Base-by-base conservation (phyloP, 2,329 filamentous ascomycete species). In the Fusarium globosum region DNA sequence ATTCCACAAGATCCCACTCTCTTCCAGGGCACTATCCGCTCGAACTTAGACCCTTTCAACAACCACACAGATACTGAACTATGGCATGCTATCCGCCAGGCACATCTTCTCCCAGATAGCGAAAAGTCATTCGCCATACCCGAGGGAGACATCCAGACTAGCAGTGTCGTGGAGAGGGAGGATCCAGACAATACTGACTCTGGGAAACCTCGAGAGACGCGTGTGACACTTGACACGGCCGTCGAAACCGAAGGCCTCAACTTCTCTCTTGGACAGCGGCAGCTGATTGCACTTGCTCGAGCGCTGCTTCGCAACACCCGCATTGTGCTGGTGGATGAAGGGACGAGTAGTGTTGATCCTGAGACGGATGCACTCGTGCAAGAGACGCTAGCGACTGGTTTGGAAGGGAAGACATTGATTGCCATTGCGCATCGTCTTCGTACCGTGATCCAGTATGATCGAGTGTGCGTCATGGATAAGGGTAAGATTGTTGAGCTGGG, bases 1-100 rank as follows among this genome's bases (percentile, higher is more conserved):
- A 95, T 96, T 58, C 93, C 94, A 1, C 92, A 86, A 93, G 95
- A 75, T 30, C 93, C 93, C 0, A 92, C 95, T 1, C 86, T 96
- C 13, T 95, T 96, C 82, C 93, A 91, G 2, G 94, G 94, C 21
- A 94, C 93, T 0, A 84, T 96, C 18, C 87, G 93, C 35, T 89
- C 87, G 39, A 96, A 95, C 76, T 85, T 96, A 9, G 57, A 60
- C 16, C 60, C 60, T 6, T 65, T 56, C 20, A 26, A 48, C 3
- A 45, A 38, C n/a, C 38, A 66, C 28, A 65, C 48, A 7, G 60
- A 66, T 4, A 36, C n/a, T 2, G 38, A 48, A 8, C 41, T 65
- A 16, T 57, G 46, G 4, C 23, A 56, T 26, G 60, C 28, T 5
- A 41, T 66, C 14, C 20, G 7, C 3, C 9, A 36, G 20, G 63